Conservation (phyloP, 257 asterid genomes). For the Craterostigma plantagineum region DNA sequence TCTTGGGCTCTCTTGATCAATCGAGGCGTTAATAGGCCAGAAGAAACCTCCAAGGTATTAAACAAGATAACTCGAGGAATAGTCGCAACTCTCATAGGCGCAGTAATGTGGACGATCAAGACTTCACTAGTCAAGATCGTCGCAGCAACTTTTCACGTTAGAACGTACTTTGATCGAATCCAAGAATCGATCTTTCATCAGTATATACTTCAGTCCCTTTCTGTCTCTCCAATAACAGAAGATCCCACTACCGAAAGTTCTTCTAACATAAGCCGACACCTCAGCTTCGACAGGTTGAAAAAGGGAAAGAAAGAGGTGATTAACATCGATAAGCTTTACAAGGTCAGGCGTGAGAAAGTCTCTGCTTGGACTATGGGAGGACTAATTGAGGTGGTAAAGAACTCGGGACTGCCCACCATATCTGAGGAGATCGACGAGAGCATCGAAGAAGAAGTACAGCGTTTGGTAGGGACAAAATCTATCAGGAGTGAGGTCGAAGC, state of each 20-base stretch:
- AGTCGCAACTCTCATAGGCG: conserved; percentile 45
- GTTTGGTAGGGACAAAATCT: conserved; percentile 18
- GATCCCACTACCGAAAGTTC: too few relatives aligned
- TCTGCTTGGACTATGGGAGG: conserved; percentile 79
- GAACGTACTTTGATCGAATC: conserved; percentile 62
- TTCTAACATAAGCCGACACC: conserved; percentile 12
- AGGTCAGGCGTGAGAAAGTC: conserved; percentile 39
- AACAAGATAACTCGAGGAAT: conserved; percentile 39
- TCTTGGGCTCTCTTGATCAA: conserved; percentile 46
- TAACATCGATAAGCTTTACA: conserved; percentile 54
- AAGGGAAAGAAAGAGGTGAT: conserved; percentile 37
- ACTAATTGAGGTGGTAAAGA: conserved; percentile 32
- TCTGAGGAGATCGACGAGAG: conserved; percentile 31
- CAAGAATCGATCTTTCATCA: conserved; percentile 77
- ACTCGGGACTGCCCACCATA: conserved; percentile 32
- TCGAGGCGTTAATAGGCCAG: conserved; percentile 21
- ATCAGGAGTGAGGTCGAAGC: conserved; percentile 58
- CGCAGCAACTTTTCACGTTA: conserved; percentile 54
- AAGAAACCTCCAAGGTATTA: conserved; percentile 13
- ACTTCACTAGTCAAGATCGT: conserved; percentile 36
- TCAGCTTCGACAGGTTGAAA: conserved; percentile 24
- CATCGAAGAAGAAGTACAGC: conserved; percentile 25
- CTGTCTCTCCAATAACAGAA: conserved; percentile 22
- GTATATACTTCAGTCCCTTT: conserved; percentile 48
- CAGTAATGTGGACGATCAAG: conserved; percentile 54